Conservation (phyloP, 2,329 filamentous ascomycete species). For the Trichophyton schoenleinii region DNA sequence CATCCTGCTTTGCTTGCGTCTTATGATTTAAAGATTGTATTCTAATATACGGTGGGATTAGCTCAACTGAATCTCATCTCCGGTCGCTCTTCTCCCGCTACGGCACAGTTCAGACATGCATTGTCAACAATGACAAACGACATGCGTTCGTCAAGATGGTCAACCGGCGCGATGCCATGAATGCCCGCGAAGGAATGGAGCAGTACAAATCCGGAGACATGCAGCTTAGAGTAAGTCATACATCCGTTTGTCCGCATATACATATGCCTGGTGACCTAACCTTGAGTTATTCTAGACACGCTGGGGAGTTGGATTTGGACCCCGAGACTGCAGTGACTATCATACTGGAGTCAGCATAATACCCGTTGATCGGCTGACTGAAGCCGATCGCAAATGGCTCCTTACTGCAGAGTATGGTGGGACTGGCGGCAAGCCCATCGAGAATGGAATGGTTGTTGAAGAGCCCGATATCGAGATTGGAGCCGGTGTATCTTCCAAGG, state of each 20-base stretch:
- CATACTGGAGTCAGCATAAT: constrained; percentile 83
- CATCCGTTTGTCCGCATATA: not conserved
- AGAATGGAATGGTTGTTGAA: constrained; percentile 76
- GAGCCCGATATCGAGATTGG: constrained; percentile 98
- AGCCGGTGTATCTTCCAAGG: constrained; percentile 91
- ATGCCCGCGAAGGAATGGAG: constrained; percentile 80
- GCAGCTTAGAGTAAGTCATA: constrained; percentile 55
- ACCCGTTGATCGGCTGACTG: constrained; percentile 81
- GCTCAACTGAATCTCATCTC: constrained; percentile 68
- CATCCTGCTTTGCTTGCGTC: not conserved
- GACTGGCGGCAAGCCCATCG: constrained; percentile 70
- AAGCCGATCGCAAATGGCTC: constrained; percentile 96
- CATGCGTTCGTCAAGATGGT: constrained; percentile 99
- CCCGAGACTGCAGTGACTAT: constrained; percentile 94
- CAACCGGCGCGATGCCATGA: constrained; percentile 69
- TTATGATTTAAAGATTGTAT: not conserved
- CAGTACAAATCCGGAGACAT: constrained; percentile 58
- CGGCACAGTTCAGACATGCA: constrained; percentile 88
- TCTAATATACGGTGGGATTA: constrained; percentile 25
- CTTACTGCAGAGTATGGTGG: constrained; percentile 85
- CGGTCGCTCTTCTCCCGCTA: constrained; percentile 67
- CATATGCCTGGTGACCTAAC: constrained; percentile 10
- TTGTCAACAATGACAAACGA: constrained; percentile 94
- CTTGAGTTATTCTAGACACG: constrained; percentile 53
- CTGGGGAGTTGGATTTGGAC: constrained; percentile 96